phyloP scores from a whole-genome alignment of 257 asterid genomes.

The Solanum chmielewskii region DNA sequence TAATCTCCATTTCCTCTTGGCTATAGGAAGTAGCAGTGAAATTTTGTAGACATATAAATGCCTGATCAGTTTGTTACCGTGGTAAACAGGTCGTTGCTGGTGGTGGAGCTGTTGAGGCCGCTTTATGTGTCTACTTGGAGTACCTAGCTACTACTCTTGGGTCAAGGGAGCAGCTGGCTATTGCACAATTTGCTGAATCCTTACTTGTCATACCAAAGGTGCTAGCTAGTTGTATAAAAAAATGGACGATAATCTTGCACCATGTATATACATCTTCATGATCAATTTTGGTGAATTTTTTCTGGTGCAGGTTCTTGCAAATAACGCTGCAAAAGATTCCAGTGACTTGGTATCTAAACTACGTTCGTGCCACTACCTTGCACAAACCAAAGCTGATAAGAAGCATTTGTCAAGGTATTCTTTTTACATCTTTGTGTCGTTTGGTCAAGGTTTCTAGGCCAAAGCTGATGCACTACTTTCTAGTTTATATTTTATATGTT shows the following conservation, averaged over 20 bases:
- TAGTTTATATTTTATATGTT: neutral
- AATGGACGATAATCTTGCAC: neutral
- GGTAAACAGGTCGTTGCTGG: slow-evolving; percentile 82
- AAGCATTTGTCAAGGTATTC: slow-evolving; percentile 84
- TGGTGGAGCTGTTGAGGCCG: slow-evolving; percentile 98
- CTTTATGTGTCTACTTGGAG: slow-evolving; percentile 83
- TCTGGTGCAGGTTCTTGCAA: slow-evolving; percentile 80
- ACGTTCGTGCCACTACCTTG: slow-evolving; percentile 84
- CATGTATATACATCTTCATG: neutral
- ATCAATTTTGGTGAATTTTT: neutral
- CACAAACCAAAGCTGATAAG: slow-evolving; percentile 93
- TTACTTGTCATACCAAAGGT: slow-evolving; percentile 88
- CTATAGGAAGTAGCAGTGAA: neutral
- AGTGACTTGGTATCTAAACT: slow-evolving; percentile 87
- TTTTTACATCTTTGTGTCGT: neutral
- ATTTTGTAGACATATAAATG: neutral
- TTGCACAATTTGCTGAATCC: slow-evolving; percentile 96
- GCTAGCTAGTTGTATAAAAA: neutral
- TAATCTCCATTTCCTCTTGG: neutral
- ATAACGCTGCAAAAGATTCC: slow-evolving; percentile 97
- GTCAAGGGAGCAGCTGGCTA: slow-evolving; percentile 95
- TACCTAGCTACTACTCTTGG: slow-evolving; percentile 89
- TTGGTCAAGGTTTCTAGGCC: neutral
- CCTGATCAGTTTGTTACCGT: neutral
- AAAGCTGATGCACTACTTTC: neutral